Percentiles rank a stretch among this genome's conserved stretches.
Conservation (phyloP, 768 basidiomycete species). For the Phlebiopsis gigantea region DNA sequence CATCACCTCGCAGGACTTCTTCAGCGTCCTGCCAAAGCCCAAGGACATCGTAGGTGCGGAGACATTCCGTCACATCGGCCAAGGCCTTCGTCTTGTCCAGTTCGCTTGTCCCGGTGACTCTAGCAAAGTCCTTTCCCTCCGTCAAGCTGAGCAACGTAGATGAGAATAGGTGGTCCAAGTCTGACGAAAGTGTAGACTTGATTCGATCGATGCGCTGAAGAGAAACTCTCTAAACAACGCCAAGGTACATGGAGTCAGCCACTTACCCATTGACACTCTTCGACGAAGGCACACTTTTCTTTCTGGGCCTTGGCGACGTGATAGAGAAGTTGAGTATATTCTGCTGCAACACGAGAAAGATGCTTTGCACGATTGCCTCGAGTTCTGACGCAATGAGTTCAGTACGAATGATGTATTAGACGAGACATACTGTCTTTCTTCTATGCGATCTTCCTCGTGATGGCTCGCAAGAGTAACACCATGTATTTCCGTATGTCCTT, state of each 20-base stretch:
- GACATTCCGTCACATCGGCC: slow-evolving; percentile 70
- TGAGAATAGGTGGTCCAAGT: slow-evolving; percentile 80
- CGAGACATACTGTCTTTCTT: slow-evolving; percentile 34
- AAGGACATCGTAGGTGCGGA: slow-evolving; percentile 74
- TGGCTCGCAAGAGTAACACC: slow-evolving; percentile 31
- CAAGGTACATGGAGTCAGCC: slow-evolving; percentile 2
- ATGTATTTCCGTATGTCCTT: slow-evolving; percentile 29
- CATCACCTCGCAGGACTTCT: slow-evolving; percentile 68
- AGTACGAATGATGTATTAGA: not conserved
- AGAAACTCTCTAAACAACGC: slow-evolving; percentile 6
- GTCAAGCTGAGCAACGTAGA: slow-evolving; percentile 50
- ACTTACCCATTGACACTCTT: slow-evolving; percentile 78
- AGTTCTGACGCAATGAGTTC: slow-evolving; percentile 30
- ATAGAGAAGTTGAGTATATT: slow-evolving; percentile 91
- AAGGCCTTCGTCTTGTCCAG: slow-evolving; percentile 58
- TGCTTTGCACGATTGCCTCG: slow-evolving; percentile 72
- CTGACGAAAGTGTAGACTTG: slow-evolving; percentile 77
- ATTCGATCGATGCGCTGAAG: slow-evolving; percentile 78
- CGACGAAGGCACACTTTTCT: slow-evolving; percentile 76
- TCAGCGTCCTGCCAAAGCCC: slow-evolving; percentile 86
- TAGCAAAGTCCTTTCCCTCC: slow-evolving; percentile 31
- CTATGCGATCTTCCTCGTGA: slow-evolving; percentile 31
- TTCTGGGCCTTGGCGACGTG: slow-evolving; percentile 75
- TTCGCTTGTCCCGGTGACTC: slow-evolving; percentile 48
- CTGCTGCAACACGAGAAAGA: slow-evolving; percentile 77